These are phyloP conservation scores for Cladorrhinum sp. DNA, from an alignment of 2,329 filamentous ascomycete genomes.

Conservation along the genomic window DNA sequence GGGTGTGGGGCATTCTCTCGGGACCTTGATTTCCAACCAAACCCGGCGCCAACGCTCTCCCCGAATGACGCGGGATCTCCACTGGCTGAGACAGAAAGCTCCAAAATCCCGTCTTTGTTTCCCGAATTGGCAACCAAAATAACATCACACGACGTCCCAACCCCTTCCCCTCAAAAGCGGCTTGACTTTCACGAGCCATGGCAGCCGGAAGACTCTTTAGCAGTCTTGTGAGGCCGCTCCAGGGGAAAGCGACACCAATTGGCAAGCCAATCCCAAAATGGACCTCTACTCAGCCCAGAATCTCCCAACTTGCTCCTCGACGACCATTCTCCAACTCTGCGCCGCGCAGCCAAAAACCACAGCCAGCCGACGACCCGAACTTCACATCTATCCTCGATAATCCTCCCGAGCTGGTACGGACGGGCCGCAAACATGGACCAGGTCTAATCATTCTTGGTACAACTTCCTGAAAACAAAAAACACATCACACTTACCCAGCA, in stretches of 20 bases:
- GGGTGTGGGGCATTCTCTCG: background rate
- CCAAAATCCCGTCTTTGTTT: conserved; percentile 1
- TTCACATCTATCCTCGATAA: conserved; percentile 87
- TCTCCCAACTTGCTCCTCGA: background rate
- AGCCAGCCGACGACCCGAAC: conserved; percentile 68
- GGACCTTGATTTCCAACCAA: background rate
- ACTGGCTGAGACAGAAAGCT: background rate
- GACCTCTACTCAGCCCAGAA: background rate
- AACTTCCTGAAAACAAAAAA: background rate
- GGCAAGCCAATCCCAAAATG: conserved; percentile 9
- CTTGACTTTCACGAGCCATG: conserved; percentile 11
- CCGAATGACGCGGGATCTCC: conserved; percentile 1
- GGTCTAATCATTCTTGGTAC: conserved; percentile 75
- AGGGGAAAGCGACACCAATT: conserved; percentile 15
- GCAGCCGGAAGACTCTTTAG: conserved; percentile 13
- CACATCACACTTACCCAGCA: too few species aligned
- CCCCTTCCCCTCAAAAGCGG: too few species aligned
- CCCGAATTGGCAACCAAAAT: background rate
- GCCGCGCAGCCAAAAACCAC: conserved; percentile 36
- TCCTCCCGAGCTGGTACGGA: conserved; percentile 74
- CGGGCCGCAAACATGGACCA: conserved; percentile 69
- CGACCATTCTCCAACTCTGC: conserved; percentile 32
- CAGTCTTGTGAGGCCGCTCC: conserved; percentile 20
- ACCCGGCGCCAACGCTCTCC: conserved; percentile 1
- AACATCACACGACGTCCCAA: background rate